These are phyloP conservation scores for Tilletia caries DNA, from an alignment of 1,284 basidiomycete species.

Conservation along the genomic window DNA sequence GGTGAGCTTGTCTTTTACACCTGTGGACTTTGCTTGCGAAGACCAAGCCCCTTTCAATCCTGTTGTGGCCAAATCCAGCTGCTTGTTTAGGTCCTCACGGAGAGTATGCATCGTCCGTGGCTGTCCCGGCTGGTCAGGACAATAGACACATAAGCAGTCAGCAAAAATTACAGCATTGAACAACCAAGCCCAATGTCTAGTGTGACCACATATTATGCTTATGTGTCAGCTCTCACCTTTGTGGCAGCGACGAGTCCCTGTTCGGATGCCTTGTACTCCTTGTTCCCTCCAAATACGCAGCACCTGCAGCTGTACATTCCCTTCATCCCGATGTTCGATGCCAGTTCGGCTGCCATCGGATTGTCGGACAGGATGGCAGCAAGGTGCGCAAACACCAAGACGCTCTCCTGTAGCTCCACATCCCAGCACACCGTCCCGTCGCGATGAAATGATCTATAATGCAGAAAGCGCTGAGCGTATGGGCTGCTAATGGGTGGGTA, in stretches of 20 bases:
- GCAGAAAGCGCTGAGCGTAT: too few relatives aligned
- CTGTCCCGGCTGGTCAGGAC: not conserved
- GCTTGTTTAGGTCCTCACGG: not conserved
- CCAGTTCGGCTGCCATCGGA: not conserved
- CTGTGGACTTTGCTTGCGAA: not conserved
- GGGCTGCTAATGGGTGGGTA: too few relatives aligned
- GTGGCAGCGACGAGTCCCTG: not conserved
- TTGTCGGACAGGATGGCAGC: not conserved
- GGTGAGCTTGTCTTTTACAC: not conserved
- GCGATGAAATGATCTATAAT: too few relatives aligned
- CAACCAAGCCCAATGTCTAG: too few relatives aligned
- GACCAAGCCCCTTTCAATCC: not conserved
- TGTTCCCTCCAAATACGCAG: not conserved
- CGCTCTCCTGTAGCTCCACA: not conserved
- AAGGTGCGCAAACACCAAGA: not conserved
- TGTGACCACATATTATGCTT: too few relatives aligned
- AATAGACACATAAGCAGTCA: too few relatives aligned
- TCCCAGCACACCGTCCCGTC: too few relatives aligned
- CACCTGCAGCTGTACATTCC: not conserved
- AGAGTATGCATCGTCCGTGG: not conserved
- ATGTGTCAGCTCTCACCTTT: not conserved
- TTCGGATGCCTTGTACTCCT: not conserved
- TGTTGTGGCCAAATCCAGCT: not conserved
- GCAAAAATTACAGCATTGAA: too few relatives aligned
- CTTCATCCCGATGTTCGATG: not conserved